Percentiles rank a stretch among this genome's conserved stretches.
Evolutionary conservation across 1,284 basidiomycete genomes (phyloP).

Genomic region (Golubevia pallescens): DNA sequence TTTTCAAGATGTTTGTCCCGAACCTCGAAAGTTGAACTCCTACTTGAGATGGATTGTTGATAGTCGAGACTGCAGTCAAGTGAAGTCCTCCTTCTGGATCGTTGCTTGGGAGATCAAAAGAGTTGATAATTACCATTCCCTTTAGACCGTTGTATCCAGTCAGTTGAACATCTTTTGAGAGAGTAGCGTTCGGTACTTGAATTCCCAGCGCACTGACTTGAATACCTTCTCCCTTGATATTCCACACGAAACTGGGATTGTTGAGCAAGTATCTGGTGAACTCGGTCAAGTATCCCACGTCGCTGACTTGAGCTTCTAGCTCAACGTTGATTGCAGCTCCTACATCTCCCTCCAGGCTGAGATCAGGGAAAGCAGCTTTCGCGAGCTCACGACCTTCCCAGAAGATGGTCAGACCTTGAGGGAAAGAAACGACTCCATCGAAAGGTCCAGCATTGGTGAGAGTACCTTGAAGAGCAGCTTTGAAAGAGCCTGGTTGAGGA

Average conservation of each 20-base stretch:
- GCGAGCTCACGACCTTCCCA: slow-evolving; percentile 74
- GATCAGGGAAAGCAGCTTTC: slow-evolving; percentile 72
- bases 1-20: slow-evolving; percentile 38
- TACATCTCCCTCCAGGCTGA: slow-evolving; percentile 68
- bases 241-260: slow-evolving; percentile 76
- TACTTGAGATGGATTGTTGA: slow-evolving; percentile 68
- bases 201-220: slow-evolving; percentile 69
- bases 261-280: slow-evolving; percentile 76
- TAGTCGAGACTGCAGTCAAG: slow-evolving; percentile 72
- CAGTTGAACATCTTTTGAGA: slow-evolving; percentile 73
- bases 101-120: slow-evolving; percentile 76
- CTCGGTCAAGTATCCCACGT: slow-evolving; percentile 71
- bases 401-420: slow-evolving; percentile 71
- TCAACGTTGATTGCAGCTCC: slow-evolving; percentile 72
- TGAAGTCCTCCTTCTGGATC: slow-evolving; percentile 79
- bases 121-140: slow-evolving; percentile 72
- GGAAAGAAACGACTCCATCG: slow-evolving; percentile 75
- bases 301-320: slow-evolving; percentile 72
- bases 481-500: slow-evolving; percentile 70
- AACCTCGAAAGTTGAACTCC: slow-evolving; percentile 56
- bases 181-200: slow-evolving; percentile 69
- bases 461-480: slow-evolving; percentile 72
- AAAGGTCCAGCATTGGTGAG: slow-evolving; percentile 80
- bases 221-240: slow-evolving; percentile 74
- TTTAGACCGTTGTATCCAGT: slow-evolving; percentile 77